These are phyloP conservation scores for Protomyces arabidopsidicola DNA, from an alignment of 1,139 yeast genomes.

Conservation along the genomic window DNA sequence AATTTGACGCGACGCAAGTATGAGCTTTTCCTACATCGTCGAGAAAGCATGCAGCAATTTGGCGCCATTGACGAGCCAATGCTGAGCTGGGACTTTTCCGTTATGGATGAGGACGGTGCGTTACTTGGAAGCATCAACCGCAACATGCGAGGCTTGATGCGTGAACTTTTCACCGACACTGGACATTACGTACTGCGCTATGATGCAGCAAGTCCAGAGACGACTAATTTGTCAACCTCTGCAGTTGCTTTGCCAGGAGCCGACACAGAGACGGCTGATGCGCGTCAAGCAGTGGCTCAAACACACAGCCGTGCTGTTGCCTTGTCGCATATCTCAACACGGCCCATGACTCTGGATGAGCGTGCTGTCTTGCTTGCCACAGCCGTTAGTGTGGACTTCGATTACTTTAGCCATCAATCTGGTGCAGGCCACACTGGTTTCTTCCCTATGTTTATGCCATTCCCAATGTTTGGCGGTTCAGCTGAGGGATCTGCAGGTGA, in stretches of 20 bases:
- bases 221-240: constrained; percentile 12
- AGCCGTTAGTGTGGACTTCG: constrained; percentile 89
- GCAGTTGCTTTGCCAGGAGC: not conserved
- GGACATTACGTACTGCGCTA: constrained; percentile 83
- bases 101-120: constrained; percentile 53
- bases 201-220: constrained; percentile 52
- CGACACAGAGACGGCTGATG: constrained; percentile 1
- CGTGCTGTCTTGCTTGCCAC: constrained; percentile 80
- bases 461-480: constrained; percentile 1
- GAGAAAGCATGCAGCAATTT: constrained; percentile 52
- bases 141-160: constrained; percentile 90
- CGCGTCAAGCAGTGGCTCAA: constrained; percentile 43
- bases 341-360: constrained; percentile 61
- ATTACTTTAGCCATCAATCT: constrained; percentile 86
- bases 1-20: constrained; percentile 87
- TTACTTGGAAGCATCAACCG: constrained; percentile 77
- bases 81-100: constrained; percentile 79
- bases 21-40: constrained; percentile 52
- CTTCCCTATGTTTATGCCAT: constrained; percentile 2
- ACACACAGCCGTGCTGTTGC: constrained; percentile 30
- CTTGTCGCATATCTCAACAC: constrained; percentile 6
- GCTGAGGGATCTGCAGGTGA: not conserved
- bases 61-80: constrained; percentile 86
- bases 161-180: constrained; percentile 89
- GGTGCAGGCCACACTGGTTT: constrained; percentile 36